phyloP scores from a whole-genome alignment of 1,284 basidiomycete genomes.

The Grifola frondosa region DNA sequence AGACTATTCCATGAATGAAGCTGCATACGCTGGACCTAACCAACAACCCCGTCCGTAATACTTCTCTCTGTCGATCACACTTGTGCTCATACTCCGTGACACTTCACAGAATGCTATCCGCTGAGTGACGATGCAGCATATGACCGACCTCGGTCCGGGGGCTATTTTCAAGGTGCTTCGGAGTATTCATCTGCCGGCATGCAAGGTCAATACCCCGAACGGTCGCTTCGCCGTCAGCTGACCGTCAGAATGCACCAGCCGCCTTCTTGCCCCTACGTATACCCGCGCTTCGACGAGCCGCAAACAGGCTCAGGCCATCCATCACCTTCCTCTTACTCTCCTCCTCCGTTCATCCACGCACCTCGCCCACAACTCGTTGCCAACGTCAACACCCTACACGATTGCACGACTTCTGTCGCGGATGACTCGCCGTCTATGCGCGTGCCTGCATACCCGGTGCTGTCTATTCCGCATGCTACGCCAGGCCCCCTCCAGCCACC shows the following conservation, averaged over 20 bases:
- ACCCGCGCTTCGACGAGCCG: constrained; percentile 14
- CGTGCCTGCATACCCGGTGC: constrained; percentile 12
- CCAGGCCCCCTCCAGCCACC: constrained; percentile 20
- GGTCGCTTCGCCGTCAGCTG: too few species aligned
- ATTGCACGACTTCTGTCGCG: constrained; percentile 6
- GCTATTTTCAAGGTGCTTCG: too few species aligned
- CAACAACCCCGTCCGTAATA: too few species aligned
- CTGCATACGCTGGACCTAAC: too few species aligned
- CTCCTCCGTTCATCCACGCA: constrained; percentile 13
- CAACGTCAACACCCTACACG: constrained; percentile 14
- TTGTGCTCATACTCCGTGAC: too few species aligned
- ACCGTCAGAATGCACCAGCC: constrained; percentile 13
- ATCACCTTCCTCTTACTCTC: constrained; percentile 7
- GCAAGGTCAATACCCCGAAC: too few species aligned
- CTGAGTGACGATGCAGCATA: too few species aligned
- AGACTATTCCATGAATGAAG: too few species aligned
- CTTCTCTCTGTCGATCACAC: too few species aligned
- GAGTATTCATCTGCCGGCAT: too few species aligned
- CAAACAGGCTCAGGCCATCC: constrained; percentile 9
- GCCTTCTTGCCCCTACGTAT: constrained; percentile 18
- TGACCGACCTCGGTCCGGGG: too few species aligned
- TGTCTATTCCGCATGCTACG: constrained; percentile 19
- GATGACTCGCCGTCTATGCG: constrained; percentile 3
- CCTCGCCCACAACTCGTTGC: constrained; percentile 15
- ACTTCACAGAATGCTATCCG: too few species aligned